Base-by-base conservation (phyloP, 208 protist species). In the Herpetomonas muscarum region DNA sequence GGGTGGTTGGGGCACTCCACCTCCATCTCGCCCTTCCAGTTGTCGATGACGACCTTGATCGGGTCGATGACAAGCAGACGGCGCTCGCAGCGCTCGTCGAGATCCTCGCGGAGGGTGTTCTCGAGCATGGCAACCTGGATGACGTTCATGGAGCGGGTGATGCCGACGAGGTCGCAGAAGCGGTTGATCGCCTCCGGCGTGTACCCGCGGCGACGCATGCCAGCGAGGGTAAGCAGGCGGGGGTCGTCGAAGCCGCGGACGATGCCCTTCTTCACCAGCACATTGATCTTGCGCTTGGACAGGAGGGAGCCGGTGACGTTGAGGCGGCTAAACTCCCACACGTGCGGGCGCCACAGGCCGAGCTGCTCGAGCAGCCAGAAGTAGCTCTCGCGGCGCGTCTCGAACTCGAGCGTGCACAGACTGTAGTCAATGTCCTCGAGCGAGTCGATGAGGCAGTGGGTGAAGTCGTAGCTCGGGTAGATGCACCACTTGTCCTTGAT, bases 391-490 rank as follows among this genome's bases (percentile, higher is more conserved):
- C 95, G 81, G 64, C 97, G 86, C n/a, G 85, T 97, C 73, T 99
- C 93, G 72, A 99, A 99, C 84, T 99, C 99, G 30, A 99, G 78
- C 7, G 99, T 99, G 89, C 99, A 99, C 4, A 99, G 77, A 12
- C 98, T 99, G 83, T 99, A 99, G 31, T 99, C 99, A 58, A 99
- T 98, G 80, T 99, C 81, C 75, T 99, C 99, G 26, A 99, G 73
- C 9, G 98, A 97, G 77, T 99, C 99, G 31, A 97, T 90, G 32
- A 99, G 77, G 81, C 98, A 99, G 86, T 99, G 98, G 29, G 98
- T 98, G 74, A 96, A 99, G 84, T 99, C 99, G 79, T 99, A 99
- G 51, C 96, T 98, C 26, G 99, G 99, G 76, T 99, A 99, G 64
- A 99, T 97, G 74, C 97, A 99, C 96, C 97, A 99, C 57, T 91